These are phyloP conservation scores for Barnettozyma salicaria DNA, from an alignment of 805 yeast genomes.

Conservation along the genomic window DNA sequence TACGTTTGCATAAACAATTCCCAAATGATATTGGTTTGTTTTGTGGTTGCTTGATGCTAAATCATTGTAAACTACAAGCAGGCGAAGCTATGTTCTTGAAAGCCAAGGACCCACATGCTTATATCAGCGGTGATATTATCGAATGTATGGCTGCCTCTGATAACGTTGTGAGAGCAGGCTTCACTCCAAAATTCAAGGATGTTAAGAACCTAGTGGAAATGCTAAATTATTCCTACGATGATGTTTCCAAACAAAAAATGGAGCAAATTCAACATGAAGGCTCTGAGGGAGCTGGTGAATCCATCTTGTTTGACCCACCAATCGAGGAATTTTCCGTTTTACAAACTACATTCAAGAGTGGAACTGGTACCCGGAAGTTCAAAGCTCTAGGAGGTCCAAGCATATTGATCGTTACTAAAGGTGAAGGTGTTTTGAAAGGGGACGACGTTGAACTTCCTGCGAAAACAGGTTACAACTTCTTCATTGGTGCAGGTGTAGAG, in stretches of 20 bases:
- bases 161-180: slow-evolving; percentile 97
- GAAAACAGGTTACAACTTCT: slow-evolving; percentile 73
- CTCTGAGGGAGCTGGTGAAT: slow-evolving; percentile 60
- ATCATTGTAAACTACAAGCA: slow-evolving; percentile 72
- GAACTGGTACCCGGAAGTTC: slow-evolving; percentile 47
- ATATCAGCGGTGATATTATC: slow-evolving; percentile 92
- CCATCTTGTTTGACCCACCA: slow-evolving; percentile 85
- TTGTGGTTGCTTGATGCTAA: slow-evolving; percentile 89
- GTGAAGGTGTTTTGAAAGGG: slow-evolving; percentile 55
- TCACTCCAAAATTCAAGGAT: slow-evolving; percentile 99
- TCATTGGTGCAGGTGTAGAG: slow-evolving; percentile 71
- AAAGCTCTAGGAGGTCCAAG: slow-evolving; percentile 80
- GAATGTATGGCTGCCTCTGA: slow-evolving; percentile 99
- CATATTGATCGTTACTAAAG: slow-evolving; percentile 76
- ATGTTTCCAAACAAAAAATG: slow-evolving; percentile 93
- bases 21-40: slow-evolving; percentile 92
- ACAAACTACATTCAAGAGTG: slow-evolving; percentile 58
- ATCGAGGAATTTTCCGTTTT: slow-evolving; percentile 95
- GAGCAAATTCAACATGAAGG: slow-evolving; percentile 43
- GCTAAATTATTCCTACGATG: slow-evolving; percentile 84
- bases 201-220: slow-evolving; percentile 82
- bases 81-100: slow-evolving; percentile 97
- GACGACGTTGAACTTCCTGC: slow-evolving; percentile 40
- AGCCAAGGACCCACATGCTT: slow-evolving; percentile 98
- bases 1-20: slow-evolving; percentile 78